phyloP scores from a whole-genome alignment of 345 rosid genomes.

The Sonneratia alba region DNA sequence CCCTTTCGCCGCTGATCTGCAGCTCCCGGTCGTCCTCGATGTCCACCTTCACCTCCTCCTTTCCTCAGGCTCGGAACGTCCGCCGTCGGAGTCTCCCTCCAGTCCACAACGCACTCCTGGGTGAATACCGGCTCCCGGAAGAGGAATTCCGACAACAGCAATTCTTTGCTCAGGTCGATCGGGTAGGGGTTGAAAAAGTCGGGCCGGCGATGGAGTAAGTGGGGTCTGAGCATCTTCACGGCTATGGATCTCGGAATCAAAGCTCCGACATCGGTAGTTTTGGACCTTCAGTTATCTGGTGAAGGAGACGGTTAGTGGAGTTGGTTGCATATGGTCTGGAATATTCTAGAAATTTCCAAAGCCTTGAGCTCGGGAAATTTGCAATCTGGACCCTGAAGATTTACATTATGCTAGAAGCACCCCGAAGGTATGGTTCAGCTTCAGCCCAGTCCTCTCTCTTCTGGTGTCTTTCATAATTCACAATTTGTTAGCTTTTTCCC shows the following conservation, averaged over 20 bases:
- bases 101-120: conserved; percentile 19
- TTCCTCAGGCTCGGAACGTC: conserved; percentile 32
- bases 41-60: conserved; percentile 30
- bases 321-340: neutral
- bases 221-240: neutral
- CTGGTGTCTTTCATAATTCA: too few relatives aligned
- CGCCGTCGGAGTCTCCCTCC: conserved; percentile 31
- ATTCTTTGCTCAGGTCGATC: neutral
- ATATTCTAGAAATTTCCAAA: neutral
- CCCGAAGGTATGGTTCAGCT: neutral
- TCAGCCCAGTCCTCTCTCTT: too few relatives aligned
- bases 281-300: neutral
- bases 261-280: neutral
- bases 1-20: conserved; percentile 28
- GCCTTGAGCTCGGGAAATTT: neutral
- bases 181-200: neutral
- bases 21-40: conserved; percentile 26
- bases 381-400: neutral
- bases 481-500: too few relatives aligned
- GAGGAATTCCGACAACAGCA: neutral
- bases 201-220: neutral
- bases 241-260: neutral
- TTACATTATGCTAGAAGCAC: neutral
- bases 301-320: too few relatives aligned
- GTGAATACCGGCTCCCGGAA: conserved; percentile 13